Evolutionary conservation across 257 asterid species (phyloP), one percentile per base, ranked within the genome.

Genomic region (Solanum phureja): DNA sequence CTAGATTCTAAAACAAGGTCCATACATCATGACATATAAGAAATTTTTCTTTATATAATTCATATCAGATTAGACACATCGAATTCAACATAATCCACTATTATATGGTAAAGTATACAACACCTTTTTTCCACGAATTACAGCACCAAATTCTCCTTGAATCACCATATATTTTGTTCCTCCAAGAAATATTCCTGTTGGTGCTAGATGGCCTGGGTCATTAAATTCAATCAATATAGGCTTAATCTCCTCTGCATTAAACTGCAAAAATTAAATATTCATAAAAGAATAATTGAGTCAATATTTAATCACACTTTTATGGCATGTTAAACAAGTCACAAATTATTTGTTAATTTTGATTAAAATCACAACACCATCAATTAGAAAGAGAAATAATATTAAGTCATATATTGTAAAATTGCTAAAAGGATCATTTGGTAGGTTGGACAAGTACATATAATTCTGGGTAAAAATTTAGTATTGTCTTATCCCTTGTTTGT

Each of bases 31-130:
- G 58, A 46, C 1, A 46, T 46, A 46, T 46, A 46, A 46, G 2
- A 46, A 46, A 11, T 1, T 13, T 44, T 44, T 12, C 56, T 44
- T 1, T 44, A 52, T 52, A 2, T 52, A 52, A 52, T 16, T 52
- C 23, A 52, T 0, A 0, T 52, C 62, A 52, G 8, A 49, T 16
- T 52, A 52, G 23, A 52, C 64, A 56, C n/a, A 56, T 56, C n/a
- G 10, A 18, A 0, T 18, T 56, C 4, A 0, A 18, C n/a, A 56
- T 0, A 56, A 6, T 56, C 10, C n/a, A 56, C 64, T 49, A 18
- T 52, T 18, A 52, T 52, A 52, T 52, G 0, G 0, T 56, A 0
- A 56, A 56, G 4, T 56, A 56, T 56, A 56, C 64, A 56, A 56
- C n/a, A 56, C 64, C 62, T 56, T 56, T 56, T 56, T 56, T 56